Evolutionary conservation across 2,329 filamentous ascomycete species (phyloP), one percentile per base, ranked within the genome.

Genomic region (Geoglossum cookeanum): DNA sequence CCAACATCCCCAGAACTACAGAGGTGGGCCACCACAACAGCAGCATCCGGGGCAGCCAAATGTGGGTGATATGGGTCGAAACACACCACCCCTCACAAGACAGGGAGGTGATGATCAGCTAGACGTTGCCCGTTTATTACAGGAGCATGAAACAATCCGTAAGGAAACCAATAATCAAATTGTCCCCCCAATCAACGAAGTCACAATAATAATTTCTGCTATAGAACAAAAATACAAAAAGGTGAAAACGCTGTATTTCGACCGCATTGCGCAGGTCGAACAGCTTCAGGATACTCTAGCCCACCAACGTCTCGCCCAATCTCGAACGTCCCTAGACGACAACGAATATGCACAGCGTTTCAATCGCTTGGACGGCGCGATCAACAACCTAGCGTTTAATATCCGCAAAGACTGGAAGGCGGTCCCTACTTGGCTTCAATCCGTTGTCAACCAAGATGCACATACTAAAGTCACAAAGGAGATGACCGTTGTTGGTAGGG

Each of bases 161-260:
- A 70, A 60, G 71, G 53, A n/a, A 33, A 9, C 27, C 37, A 30
- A 17, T 52, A 9, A 17, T 17, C 42, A 42, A 4, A 55, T 56
- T 44, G 8, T 6, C 22, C 56, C 42, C 29, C 15, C n/a, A n/a
- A 11, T 29, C 39, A 32, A 60, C 35, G 52, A 22, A 30, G 55
- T 33, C 55, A 52, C 55, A 55, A 60, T 55, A 27, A 58, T 55
- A 56, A 42, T 57, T 27, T 13, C 42, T 33, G 51, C 59, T 59
- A 56, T 61, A 95, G 90, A 92, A 66, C 81, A 81, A 63, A 98
- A 98, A 73, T 98, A 98, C 69, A 94, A 94, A 69, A 95, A 96
- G 67, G 91, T 98, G 58, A 98, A 98, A 74, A 83, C 89, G 58
- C 86, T 96, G 64, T 98, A 96, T 68, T 97, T 97, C 68, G 92